A percentile compares a stretch with the other conserved stretches of the same genome.
Conservation (phyloP, 148 eudicot genomes). For the Vaccinium macrocarpon region DNA sequence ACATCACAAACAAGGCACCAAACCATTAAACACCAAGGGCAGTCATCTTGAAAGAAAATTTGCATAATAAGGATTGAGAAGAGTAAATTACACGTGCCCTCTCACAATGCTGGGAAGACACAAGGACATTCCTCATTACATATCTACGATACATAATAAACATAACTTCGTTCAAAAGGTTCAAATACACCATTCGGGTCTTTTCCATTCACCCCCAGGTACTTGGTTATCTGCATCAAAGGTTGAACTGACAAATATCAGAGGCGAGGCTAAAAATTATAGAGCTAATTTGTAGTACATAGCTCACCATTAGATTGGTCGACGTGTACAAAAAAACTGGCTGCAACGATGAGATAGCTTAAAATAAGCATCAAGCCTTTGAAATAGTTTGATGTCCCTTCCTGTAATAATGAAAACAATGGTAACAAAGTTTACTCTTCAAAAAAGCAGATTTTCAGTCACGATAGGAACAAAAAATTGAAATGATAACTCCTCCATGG, state of each 20-base stretch:
- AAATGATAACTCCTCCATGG: background rate
- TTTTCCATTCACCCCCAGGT: background rate
- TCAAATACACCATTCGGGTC: background rate
- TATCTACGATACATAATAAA: background rate
- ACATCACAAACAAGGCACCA: background rate
- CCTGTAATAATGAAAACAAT: conserved; percentile 41
- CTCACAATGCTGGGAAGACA: background rate
- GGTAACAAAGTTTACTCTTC: background rate
- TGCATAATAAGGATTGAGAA: background rate
- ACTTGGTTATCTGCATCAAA: background rate
- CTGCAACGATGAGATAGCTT: conserved; percentile 93
- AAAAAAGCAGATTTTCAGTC: background rate
- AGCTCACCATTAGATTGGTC: conserved; percentile 51
- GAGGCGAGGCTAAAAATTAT: background rate
- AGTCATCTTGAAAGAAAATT: background rate
- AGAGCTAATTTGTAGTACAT: background rate
- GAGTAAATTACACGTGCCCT: background rate
- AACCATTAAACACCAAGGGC: background rate
- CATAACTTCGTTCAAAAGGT: too few species aligned
- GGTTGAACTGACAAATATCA: background rate
- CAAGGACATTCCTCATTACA: background rate
- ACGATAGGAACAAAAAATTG: conserved; percentile 6
- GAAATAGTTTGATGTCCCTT: conserved; percentile 89
- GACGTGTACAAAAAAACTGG: conserved; percentile 91
- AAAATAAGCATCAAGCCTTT: conserved; percentile 95